These are phyloP conservation scores for Simmondsia chinensis DNA, from an alignment of 148 eudicot species.

Conservation along the genomic window DNA sequence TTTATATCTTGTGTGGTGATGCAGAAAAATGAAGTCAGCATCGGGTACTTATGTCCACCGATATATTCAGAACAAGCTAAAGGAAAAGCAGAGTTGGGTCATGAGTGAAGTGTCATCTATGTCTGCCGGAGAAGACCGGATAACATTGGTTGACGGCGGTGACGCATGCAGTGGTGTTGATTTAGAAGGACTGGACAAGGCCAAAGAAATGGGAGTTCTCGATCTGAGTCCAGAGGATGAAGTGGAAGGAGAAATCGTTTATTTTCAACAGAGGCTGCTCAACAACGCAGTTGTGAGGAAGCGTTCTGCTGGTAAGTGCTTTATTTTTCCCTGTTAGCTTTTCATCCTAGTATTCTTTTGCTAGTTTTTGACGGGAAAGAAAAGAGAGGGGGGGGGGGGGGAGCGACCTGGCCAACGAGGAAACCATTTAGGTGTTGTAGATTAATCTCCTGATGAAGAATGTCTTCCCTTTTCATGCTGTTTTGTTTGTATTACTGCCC, in stretches of 20 bases:
- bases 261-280: constrained; percentile 50
- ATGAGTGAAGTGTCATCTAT: constrained; percentile 6
- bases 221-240: constrained; percentile 63
- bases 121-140: too few species aligned
- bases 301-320: constrained; percentile 45
- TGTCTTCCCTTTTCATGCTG: too few species aligned
- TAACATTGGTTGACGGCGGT: constrained; percentile 18
- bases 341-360: too few species aligned
- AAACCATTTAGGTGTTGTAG: too few species aligned
- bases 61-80: constrained; percentile 30
- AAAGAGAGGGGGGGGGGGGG: too few species aligned
- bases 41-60: constrained; percentile 53
- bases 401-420: too few species aligned
- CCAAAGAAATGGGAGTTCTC: constrained; percentile 30
- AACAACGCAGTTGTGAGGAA: constrained; percentile 51
- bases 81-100: constrained; percentile 30
- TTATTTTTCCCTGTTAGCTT: constrained; percentile 1
- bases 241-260: constrained; percentile 86
- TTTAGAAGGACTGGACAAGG: constrained; percentile 30
- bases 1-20: constrained; percentile 2
- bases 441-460: too few species aligned
- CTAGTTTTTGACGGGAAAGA: too few species aligned
- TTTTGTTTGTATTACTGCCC: too few species aligned
- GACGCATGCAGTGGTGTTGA: constrained; percentile 19
- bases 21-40: constrained; percentile 36